Conservation (phyloP, 163 green algal species). For the Scenedesmus sp. region DNA sequence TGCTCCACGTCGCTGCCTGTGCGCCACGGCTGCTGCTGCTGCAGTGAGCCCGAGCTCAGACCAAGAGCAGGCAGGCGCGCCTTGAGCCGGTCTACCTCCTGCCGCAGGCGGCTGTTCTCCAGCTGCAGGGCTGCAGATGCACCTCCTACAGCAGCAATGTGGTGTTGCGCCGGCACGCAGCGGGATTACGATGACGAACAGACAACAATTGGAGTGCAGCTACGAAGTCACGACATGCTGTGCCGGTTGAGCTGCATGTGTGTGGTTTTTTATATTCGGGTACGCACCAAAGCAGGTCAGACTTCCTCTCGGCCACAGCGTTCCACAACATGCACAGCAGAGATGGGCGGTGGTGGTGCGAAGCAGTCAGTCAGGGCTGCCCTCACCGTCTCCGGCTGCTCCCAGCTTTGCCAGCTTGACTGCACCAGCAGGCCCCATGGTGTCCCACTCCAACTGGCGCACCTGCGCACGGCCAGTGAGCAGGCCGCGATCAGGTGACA, state of each 20-base stretch:
- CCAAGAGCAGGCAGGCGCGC: constrained; percentile 26
- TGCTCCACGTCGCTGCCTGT: background rate
- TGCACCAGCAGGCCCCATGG: constrained; percentile 33
- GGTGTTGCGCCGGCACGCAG: no score
- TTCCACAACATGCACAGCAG: no score
- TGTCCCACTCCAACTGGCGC: constrained; percentile 47
- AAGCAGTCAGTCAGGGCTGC: background rate
- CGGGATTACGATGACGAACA: background rate
- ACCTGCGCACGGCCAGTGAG: constrained; percentile 3
- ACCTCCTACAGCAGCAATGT: constrained; percentile 8
- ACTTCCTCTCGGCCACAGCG: no score
- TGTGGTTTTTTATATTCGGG: no score
- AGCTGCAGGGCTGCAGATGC: constrained; percentile 46
- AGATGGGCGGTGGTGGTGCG: no score
- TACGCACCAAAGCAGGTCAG: no score
- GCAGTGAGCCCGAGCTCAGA: background rate
- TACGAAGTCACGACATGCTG: no score
- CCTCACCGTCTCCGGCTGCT: background rate
- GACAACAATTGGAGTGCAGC: background rate
- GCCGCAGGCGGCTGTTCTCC: constrained; percentile 57
- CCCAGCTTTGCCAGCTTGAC: constrained; percentile 18
- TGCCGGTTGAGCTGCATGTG: no score
- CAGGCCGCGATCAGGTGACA: no score
- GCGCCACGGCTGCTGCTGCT: background rate
- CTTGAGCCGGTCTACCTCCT: constrained; percentile 51